Percentiles rank a stretch among this genome's conserved stretches.
Evolutionary conservation across 306 rosid genomes (phyloP).

Genomic region (Fragaria iinumae): DNA sequence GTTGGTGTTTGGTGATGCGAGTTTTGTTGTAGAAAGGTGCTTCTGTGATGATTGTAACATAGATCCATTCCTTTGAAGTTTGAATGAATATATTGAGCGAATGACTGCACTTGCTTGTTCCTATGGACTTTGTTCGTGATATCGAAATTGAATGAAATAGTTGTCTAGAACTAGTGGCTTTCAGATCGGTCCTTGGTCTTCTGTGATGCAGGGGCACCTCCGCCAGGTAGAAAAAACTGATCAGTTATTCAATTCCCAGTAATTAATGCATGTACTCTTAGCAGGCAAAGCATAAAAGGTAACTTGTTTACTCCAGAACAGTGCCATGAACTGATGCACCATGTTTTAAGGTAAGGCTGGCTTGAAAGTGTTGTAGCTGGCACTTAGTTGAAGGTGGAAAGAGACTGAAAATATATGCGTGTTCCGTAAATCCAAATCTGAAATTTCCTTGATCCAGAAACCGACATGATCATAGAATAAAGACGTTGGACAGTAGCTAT

Average conservation of each 20-base stretch:
- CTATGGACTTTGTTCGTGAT: neutral
- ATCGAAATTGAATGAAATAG: neutral
- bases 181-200: neutral
- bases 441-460: neutral
- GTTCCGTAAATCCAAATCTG: neutral
- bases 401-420: neutral
- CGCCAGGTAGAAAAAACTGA: too few species aligned
- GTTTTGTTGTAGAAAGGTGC: constrained; percentile 3
- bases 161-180: neutral
- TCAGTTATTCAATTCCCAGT: too few species aligned
- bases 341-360: neutral
- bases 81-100: neutral
- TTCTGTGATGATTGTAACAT: neutral
- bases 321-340: neutral
- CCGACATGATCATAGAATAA: neutral
- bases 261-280: too few species aligned
- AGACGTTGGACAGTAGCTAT: neutral
- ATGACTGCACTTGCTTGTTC: neutral
- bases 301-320: neutral
- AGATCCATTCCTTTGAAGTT: neutral
- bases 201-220: neutral
- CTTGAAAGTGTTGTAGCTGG: neutral
- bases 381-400: neutral
- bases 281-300: neutral
- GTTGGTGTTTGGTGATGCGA: constrained; percentile 7